A percentile compares a stretch with the other conserved stretches of the same genome.
Conservation (phyloP, 208 protist species). For the Trypanosoma conorhini region DNA sequence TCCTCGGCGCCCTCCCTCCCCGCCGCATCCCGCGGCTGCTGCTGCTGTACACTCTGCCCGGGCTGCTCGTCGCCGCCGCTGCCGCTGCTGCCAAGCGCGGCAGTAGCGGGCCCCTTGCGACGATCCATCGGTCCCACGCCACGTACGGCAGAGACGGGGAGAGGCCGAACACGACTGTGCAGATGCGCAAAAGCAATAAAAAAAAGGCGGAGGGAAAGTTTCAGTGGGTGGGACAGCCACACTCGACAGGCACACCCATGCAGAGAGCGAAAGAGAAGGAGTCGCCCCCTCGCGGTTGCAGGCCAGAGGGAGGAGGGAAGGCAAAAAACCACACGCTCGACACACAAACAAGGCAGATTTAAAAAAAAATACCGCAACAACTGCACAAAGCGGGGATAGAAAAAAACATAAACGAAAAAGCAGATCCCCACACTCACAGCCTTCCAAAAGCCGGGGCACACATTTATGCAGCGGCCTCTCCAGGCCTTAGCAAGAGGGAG, state of each 20-base stretch:
- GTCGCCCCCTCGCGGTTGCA: neutral
- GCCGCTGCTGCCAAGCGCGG: neutral
- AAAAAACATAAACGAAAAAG: constrained; percentile 12
- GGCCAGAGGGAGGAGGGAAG: no score
- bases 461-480: neutral
- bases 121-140: neutral
- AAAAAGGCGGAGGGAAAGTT: neutral
- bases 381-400: no score
- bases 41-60: neutral
- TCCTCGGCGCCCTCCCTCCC: neutral
- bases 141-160: neutral
- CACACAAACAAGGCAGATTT: neutral
- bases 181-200: neutral
- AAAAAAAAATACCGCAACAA: constrained; percentile 8
- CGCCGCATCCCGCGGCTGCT: neutral
- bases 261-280: constrained; percentile 18
- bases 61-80: neutral
- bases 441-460: neutral
- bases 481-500: neutral
- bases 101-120: neutral
- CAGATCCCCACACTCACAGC: neutral
- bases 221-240: neutral
- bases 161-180: neutral
- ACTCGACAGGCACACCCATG: neutral
- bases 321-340: neutral